Evolutionary conservation across 2,329 filamentous ascomycete genomes (phyloP).

Genomic region (Dothideomycetes sp.): DNA sequence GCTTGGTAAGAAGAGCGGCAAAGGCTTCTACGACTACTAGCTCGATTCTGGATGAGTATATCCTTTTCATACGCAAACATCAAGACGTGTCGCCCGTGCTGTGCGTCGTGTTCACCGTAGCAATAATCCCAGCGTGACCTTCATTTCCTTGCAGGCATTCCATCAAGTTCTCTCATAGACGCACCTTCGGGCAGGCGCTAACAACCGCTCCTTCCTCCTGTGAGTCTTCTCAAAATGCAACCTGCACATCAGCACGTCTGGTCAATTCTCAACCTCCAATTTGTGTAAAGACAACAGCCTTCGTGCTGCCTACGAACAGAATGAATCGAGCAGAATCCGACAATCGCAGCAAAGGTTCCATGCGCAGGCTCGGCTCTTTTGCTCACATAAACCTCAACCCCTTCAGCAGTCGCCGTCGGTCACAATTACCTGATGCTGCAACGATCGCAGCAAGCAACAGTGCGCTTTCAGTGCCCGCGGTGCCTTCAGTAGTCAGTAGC

Average conservation of each 20-base stretch:
- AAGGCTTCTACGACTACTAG: slow-evolving; percentile 87
- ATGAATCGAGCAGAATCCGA: too few relatives aligned
- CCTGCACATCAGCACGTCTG: too few relatives aligned
- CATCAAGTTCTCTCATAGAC: too few relatives aligned
- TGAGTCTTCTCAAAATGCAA: neutral
- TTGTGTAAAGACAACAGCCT: too few relatives aligned
- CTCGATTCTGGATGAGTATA: neutral
- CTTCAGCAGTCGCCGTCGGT: slow-evolving; percentile 22
- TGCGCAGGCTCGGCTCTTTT: slow-evolving; percentile 21
- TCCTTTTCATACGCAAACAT: neutral
- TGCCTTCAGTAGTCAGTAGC: slow-evolving; percentile 11
- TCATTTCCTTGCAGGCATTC: too few relatives aligned
- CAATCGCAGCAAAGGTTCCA: slow-evolving; percentile 5
- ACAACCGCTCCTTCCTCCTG: neutral
- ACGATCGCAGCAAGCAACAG: slow-evolving; percentile 12
- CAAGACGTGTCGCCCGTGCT: too few relatives aligned
- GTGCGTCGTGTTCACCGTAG: too few relatives aligned
- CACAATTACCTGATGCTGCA: slow-evolving; percentile 13
- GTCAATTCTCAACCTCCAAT: too few relatives aligned
- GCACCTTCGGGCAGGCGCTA: too few relatives aligned
- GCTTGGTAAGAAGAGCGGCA: slow-evolving; percentile 94
- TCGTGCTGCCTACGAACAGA: too few relatives aligned
- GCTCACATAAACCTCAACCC: slow-evolving; percentile 23
- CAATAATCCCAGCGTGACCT: too few relatives aligned
- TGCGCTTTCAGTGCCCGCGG: slow-evolving; percentile 2